Evolutionary conservation across 1,284 basidiomycete species (phyloP).

Genomic region (Trichosporon coremiiforme): DNA sequence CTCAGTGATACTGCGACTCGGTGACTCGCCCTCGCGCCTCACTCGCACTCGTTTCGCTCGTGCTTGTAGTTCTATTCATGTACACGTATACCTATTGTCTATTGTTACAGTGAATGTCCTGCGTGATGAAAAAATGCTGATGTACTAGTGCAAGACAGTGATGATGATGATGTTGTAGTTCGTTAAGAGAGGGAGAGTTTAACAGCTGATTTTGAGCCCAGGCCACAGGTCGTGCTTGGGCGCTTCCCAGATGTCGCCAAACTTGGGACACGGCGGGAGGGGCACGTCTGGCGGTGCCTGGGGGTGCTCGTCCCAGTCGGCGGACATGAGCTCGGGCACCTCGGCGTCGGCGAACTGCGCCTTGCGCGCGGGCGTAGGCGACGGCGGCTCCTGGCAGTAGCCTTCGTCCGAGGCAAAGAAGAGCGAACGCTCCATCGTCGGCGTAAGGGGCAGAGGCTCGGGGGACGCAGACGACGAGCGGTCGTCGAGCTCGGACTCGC

Average conservation of each 20-base stretch:
- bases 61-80: not conserved
- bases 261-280: slow-evolving; percentile 5
- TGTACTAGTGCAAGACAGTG: not conserved
- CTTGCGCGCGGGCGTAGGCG: slow-evolving; percentile 14
- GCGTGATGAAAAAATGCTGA: not conserved
- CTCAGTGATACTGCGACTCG: too few relatives aligned
- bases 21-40: too few relatives aligned
- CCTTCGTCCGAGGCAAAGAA: slow-evolving; percentile 18
- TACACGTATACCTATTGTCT: not conserved
- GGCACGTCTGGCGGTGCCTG: slow-evolving; percentile 4
- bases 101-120: slow-evolving; percentile 9
- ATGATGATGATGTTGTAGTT: not conserved
- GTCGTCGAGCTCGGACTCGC: slow-evolving; percentile 31
- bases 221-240: slow-evolving; percentile 14
- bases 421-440: slow-evolving; percentile 22
- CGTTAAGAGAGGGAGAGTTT: not conserved
- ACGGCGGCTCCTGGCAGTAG: not conserved
- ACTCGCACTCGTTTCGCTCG: too few relatives aligned
- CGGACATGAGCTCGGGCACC: not conserved
- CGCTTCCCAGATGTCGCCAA: slow-evolving; percentile 2
- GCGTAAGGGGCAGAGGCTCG: slow-evolving; percentile 28
- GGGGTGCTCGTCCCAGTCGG: not conserved
- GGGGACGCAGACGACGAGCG: slow-evolving; percentile 26
- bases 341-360: slow-evolving; percentile 15
- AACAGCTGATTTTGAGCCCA: slow-evolving; percentile 1